Percentiles rank a stretch among this genome's conserved stretches.
phyloP scores from a whole-genome alignment of 2,329 filamentous ascomycete species.

The Aspergillus puulaauensis region DNA sequence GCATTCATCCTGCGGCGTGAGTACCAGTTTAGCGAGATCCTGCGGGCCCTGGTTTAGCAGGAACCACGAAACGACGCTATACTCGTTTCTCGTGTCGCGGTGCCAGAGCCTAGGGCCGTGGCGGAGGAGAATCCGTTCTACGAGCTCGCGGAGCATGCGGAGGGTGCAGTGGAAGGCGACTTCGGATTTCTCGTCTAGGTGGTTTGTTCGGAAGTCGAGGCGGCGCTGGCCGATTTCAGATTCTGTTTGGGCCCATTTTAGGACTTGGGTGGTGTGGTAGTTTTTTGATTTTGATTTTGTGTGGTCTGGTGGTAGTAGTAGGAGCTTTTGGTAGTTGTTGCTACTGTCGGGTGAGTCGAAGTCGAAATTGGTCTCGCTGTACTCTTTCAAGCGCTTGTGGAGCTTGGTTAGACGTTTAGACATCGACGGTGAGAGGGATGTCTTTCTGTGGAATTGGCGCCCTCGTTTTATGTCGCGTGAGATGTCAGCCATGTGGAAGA shows the following conservation, averaged over 20 bases:
- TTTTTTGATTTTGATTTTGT: not conserved
- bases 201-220: constrained; percentile 21
- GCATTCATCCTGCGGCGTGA: constrained; percentile 26
- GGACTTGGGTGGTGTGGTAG: constrained; percentile 22
- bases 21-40: constrained; percentile 25
- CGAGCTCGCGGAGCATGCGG: constrained; percentile 30
- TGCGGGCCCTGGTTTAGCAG: constrained; percentile 26
- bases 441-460: constrained; percentile 9
- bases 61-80: constrained; percentile 30
- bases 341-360: constrained; percentile 1
- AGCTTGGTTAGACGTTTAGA: constrained; percentile 18
- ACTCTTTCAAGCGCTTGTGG: constrained; percentile 20
- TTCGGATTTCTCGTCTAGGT: constrained; percentile 24
- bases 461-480: constrained; percentile 20
- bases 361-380: constrained; percentile 12
- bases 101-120: constrained; percentile 29
- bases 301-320: not conserved
- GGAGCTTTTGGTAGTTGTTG: not conserved
- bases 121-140: constrained; percentile 29
- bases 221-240: constrained; percentile 26
- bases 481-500: constrained; percentile 32
- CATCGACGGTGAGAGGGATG: constrained; percentile 13
- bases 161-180: constrained; percentile 29
- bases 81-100: constrained; percentile 25
- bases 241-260: constrained; percentile 24